Conservation (phyloP, 1,139 yeast species). For the Magnusiomyces paraingens region DNA sequence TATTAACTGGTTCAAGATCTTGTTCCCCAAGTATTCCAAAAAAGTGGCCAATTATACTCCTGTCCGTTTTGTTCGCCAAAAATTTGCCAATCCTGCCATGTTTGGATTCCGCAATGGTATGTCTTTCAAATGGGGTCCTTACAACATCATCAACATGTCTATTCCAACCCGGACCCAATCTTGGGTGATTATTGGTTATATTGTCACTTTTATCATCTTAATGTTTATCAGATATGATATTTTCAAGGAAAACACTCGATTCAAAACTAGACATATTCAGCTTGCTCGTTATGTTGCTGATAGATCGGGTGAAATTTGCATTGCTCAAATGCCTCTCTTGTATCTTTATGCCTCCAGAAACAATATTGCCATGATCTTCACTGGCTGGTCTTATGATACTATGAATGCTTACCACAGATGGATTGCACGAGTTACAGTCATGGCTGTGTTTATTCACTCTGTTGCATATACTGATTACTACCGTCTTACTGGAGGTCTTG, state of each 20-base stretch:
- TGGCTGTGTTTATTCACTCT: conserved; percentile 37
- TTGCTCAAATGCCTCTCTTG: conserved; percentile 48
- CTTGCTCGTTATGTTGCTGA: conserved; percentile 38
- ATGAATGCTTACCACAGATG: conserved; percentile 57
- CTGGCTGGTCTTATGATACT: conserved; percentile 57
- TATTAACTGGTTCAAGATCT: conserved; percentile 17
- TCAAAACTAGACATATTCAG: background rate
- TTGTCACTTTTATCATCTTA: conserved; percentile 15
- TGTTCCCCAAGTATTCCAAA: conserved; percentile 5
- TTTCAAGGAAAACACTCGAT: conserved; percentile 8
- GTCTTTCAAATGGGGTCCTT: conserved; percentile 21
- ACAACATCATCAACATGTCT: conserved; percentile 13
- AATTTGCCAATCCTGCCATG: conserved; percentile 12
- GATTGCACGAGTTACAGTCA: conserved; percentile 46
- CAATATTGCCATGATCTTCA: conserved; percentile 49
- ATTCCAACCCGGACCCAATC: conserved; percentile 23
- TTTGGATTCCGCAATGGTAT: conserved; percentile 11
- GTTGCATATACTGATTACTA: conserved; percentile 29
- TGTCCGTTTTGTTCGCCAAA: background rate
- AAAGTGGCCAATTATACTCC: conserved; percentile 2
- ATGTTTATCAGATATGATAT: conserved; percentile 14
- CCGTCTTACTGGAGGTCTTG: conserved; percentile 70
- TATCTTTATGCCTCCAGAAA: conserved; percentile 58
- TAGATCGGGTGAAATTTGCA: conserved; percentile 52
- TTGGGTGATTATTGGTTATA: conserved; percentile 21